These are phyloP conservation scores for Primulina tabacum DNA, from an alignment of 257 asterid species.

Conservation along the genomic window DNA sequence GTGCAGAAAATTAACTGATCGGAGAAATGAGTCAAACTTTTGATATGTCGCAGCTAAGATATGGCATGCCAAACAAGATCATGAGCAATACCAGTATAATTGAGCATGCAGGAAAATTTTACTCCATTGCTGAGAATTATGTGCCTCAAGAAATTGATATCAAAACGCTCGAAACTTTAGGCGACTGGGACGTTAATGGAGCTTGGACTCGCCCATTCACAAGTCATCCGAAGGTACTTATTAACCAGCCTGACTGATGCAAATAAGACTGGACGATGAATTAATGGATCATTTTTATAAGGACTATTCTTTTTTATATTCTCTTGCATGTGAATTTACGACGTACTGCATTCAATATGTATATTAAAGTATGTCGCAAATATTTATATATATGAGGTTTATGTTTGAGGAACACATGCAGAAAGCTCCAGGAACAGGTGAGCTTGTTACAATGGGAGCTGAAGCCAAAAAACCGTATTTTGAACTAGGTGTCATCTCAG, in stretches of 20 bases:
- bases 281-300: no score
- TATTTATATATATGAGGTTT: no score
- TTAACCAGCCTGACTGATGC: no score
- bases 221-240: conserved; percentile 53
- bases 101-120: conserved; percentile 46
- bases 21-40: no score
- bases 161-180: conserved; percentile 35
- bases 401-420: conserved; percentile 21
- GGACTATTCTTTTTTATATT: no score
- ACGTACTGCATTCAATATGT: no score
- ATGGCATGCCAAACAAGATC: conserved; percentile 38
- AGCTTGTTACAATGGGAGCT: conserved; percentile 19
- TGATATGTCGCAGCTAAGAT: conserved; percentile 41
- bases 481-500: conserved; percentile 28
- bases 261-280: no score
- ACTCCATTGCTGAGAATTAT: conserved; percentile 44
- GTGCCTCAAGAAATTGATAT: conserved; percentile 44
- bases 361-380: no score
- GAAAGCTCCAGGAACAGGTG: conserved; percentile 24
- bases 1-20: no score
- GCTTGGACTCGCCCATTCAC: conserved; percentile 47
- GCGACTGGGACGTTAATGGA: conserved; percentile 38
- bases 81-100: conserved; percentile 48
- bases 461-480: conserved; percentile 19
- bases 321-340: no score